Base-by-base conservation (phyloP, 441 rosid species). In the Arabidopsis hybrid region DNA sequence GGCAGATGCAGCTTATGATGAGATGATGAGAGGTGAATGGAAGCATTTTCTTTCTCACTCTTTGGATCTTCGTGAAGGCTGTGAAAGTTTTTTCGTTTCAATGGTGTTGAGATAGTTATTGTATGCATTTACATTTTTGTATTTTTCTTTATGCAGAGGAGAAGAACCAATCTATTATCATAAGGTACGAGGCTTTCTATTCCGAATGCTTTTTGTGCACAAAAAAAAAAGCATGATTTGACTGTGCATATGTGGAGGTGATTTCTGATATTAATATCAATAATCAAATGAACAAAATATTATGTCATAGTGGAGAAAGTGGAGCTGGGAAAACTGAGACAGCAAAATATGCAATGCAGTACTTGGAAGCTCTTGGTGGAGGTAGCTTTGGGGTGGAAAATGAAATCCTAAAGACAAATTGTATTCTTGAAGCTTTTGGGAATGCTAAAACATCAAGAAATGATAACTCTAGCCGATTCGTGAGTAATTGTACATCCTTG, bases 261-360 rank as follows among this genome's bases (percentile, higher is more conserved):
- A 32, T 34, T 31, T 39, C 11, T 45, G 17, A 60, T 52, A 42
- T 51, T 40, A 14, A 21, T 16, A 42, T 70, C 14, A 59, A 63
- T 1, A 52, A 34, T 2, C 1, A 70, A 60, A 66, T 47, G 69
- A 39, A 63, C 72, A 60, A 42, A 10, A 47, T n/a, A 36, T 39
- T 77, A 21, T 71, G 74, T 67, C 78, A 53, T 88, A 96, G 99
- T 78, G 99, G 99, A 65, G 98, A 90, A 88, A 90, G 97, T 79
- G 99, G 98, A 69, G 86, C 99, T 74, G 99, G 98, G 64, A 96
- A 96, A 85, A 96, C 98, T 6, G 98, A 96, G 87, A 91, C 99
- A 5, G 98, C 97, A 73, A 96, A 91, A 82, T 83, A 81, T 79
- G 91, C 87, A 16, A 89, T 96, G 97, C 92, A 88, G 77, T 96